These are phyloP conservation scores for Aurifilum marmelostoma DNA, from an alignment of 2,329 filamentous ascomycete genomes.

Conservation along the genomic window DNA sequence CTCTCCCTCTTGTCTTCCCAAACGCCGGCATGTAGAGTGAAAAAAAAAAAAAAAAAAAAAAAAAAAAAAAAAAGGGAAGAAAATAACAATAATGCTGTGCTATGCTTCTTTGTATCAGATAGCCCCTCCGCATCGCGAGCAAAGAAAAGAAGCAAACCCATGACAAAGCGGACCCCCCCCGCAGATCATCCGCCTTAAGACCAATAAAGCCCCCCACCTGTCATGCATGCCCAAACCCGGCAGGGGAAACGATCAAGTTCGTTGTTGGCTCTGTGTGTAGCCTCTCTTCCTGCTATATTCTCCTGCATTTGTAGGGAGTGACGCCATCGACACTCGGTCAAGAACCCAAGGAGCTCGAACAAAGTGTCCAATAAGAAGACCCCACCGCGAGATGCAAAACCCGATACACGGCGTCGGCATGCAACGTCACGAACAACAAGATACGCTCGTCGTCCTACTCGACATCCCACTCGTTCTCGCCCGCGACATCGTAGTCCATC, in stretches of 20 bases:
- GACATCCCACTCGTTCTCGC: slow-evolving; percentile 52
- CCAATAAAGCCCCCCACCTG: neutral
- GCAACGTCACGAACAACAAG: neutral
- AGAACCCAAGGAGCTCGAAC: neutral
- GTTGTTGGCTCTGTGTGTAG: neutral
- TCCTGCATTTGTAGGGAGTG: too few species aligned
- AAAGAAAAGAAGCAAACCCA: neutral
- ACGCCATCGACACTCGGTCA: neutral
- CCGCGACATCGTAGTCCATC: slow-evolving; percentile 59
- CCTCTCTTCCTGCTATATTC: neutral
- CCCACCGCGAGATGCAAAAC: neutral
- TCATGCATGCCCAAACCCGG: neutral
- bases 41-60: neutral
- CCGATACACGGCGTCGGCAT: neutral
- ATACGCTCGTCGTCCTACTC: slow-evolving; percentile 12
- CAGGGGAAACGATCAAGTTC: neutral
- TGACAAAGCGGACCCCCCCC: neutral
- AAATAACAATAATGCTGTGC: neutral
- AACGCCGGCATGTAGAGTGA: slow-evolving; percentile 1
- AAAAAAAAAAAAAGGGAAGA: neutral
- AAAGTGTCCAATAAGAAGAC: neutral
- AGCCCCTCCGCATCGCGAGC: neutral
- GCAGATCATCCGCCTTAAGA: neutral
- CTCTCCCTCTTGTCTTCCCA: neutral
- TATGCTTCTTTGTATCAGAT: neutral